Percentiles rank a stretch among this genome's conserved stretches.
phyloP scores from a whole-genome alignment of 2,329 filamentous ascomycete genomes.

The Graphilbum ipis-grandicollis region DNA sequence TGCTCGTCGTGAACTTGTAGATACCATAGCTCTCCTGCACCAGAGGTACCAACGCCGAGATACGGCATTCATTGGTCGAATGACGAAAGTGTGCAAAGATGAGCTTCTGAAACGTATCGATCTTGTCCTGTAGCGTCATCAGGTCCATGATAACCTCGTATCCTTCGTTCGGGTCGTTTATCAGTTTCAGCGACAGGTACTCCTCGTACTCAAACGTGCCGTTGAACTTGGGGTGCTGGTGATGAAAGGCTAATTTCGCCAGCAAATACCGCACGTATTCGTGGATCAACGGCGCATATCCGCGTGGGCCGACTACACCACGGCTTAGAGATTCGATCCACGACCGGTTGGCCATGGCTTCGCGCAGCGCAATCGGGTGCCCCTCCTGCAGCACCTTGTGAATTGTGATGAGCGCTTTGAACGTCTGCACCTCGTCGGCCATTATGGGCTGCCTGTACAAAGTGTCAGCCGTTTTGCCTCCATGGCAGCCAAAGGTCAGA shows the following conservation, averaged over 20 bases:
- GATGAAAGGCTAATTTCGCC: conserved; percentile 90
- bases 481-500: background rate
- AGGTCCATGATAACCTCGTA: conserved; percentile 93
- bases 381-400: conserved; percentile 97
- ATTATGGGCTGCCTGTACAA: conserved; percentile 71
- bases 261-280: conserved; percentile 96
- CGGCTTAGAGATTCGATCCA: conserved; percentile 90
- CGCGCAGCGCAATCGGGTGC: conserved; percentile 70
- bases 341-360: conserved; percentile 71
- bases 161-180: conserved; percentile 96
- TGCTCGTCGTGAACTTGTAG: conserved; percentile 99
- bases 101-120: conserved; percentile 95
- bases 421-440: conserved; percentile 95
- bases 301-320: conserved; percentile 73
- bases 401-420: conserved; percentile 93
- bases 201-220: conserved; percentile 98
- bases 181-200: conserved; percentile 93
- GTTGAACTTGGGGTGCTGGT: conserved; percentile 95
- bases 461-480: background rate
- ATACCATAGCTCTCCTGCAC: conserved; percentile 98
- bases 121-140: conserved; percentile 94
- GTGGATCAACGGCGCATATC: conserved; percentile 80
- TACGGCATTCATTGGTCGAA: conserved; percentile 85
- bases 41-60: conserved; percentile 79
- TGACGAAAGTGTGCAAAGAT: conserved; percentile 93